Evolutionary conservation across 345 rosid species (phyloP).

Genomic region (Raphanus sativus): DNA sequence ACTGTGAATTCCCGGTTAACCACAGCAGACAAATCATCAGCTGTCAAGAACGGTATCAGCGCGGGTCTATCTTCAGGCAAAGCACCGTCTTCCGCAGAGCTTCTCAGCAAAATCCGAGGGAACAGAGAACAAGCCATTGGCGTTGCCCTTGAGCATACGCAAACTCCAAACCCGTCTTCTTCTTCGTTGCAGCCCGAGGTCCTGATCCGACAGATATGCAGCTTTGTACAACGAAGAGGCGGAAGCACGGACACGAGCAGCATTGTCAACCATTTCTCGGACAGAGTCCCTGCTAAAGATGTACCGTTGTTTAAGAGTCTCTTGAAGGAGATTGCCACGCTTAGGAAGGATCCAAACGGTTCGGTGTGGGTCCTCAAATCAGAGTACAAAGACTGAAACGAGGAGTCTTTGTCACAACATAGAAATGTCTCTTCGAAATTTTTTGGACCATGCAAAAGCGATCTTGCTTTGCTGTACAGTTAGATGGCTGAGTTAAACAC

Average conservation of each 20-base stretch:
- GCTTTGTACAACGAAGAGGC: conserved; percentile 74
- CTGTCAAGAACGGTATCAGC: conserved; percentile 50
- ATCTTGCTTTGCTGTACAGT: conserved; percentile 18
- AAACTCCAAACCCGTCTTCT: background rate
- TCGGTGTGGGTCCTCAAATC: conserved; percentile 77
- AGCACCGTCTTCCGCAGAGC: conserved; percentile 80
- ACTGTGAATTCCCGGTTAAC: conserved; percentile 56
- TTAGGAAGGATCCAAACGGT: conserved; percentile 50
- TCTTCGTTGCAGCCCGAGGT: conserved; percentile 77
- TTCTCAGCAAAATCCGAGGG: conserved; percentile 76
- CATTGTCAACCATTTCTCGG: conserved; percentile 74
- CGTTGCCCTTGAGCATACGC: conserved; percentile 51
- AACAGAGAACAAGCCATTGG: conserved; percentile 59
- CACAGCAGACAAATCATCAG: conserved; percentile 41
- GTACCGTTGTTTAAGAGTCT: conserved; percentile 72
- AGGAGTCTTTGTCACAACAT: background rate
- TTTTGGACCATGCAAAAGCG: background rate
- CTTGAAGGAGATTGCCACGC: conserved; percentile 77
- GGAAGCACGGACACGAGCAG: conserved; percentile 63
- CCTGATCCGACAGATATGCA: conserved; percentile 74
- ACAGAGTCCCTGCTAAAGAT: conserved; percentile 58
- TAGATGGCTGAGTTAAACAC: background rate
- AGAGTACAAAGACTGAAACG: conserved; percentile 49
- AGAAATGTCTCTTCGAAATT: background rate
- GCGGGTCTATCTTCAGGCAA: conserved; percentile 83